These are phyloP conservation scores for Xylaria longipes DNA, from an alignment of 495 filamentous ascomycete species.

Conservation along the genomic window DNA sequence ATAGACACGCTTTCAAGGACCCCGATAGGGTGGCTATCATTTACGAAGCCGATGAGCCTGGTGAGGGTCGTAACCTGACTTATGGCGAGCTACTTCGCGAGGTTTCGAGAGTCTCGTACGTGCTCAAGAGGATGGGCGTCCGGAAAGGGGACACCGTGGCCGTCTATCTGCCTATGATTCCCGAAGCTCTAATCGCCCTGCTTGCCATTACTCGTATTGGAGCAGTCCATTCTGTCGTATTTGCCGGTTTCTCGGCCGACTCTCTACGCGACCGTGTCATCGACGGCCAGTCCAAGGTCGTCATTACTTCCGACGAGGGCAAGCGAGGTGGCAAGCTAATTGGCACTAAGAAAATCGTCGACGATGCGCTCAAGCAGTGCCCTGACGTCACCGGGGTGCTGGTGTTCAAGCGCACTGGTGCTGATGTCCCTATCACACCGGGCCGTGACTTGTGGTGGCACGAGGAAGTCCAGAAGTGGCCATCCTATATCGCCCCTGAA, in stretches of 20 bases:
- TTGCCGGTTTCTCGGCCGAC: slow-evolving; percentile 97
- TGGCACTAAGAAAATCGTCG: slow-evolving; percentile 98
- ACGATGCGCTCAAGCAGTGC: slow-evolving; percentile 97
- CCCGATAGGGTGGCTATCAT: slow-evolving; percentile 94
- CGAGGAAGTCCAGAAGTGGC: slow-evolving; percentile 96
- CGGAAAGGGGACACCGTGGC: slow-evolving; percentile 97
- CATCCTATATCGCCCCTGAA: slow-evolving; percentile 85
- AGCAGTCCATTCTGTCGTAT: slow-evolving; percentile 97
- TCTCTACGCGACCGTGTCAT: slow-evolving; percentile 95
- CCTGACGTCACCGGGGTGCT: slow-evolving; percentile 85
- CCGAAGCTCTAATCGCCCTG: slow-evolving; percentile 90
- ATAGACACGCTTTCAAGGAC: slow-evolving; percentile 92
- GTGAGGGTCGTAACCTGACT: slow-evolving; percentile 85
- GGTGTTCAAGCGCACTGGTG: slow-evolving; percentile 94
- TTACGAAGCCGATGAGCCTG: slow-evolving; percentile 95
- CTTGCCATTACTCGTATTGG: slow-evolving; percentile 92
- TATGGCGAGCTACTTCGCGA: slow-evolving; percentile 94
- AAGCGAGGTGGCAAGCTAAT: slow-evolving; percentile 98
- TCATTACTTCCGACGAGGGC: slow-evolving; percentile 97
- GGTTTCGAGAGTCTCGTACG: slow-evolving; percentile 84
- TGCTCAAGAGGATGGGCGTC: slow-evolving; percentile 92
- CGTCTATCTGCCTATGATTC: slow-evolving; percentile 98
- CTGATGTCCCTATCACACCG: slow-evolving; percentile 86
- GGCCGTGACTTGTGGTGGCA: slow-evolving; percentile 98
- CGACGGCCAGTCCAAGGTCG: slow-evolving; percentile 86